A percentile compares a stretch with the other conserved stretches of the same genome.
These are phyloP conservation scores for Microbotryum silenes-acaulis DNA, from an alignment of 1,284 basidiomycete genomes.

Conservation along the genomic window DNA sequence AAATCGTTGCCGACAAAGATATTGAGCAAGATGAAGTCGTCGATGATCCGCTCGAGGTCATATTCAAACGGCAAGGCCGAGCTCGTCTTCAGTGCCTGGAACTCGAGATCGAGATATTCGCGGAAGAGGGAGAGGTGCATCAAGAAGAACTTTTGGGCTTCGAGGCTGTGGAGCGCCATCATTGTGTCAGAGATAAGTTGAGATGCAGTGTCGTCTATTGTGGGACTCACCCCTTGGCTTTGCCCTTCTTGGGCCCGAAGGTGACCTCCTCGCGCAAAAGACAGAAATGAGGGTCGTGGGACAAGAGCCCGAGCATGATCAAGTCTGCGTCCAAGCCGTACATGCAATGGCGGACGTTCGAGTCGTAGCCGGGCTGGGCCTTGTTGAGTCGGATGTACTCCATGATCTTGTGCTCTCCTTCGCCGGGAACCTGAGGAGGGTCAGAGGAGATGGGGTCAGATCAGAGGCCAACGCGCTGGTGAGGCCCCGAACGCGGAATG, in stretches of 20 bases:
- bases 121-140: constrained; percentile 89
- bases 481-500: constrained; percentile 11
- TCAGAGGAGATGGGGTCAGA: background rate
- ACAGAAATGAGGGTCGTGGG: constrained; percentile 98
- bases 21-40: constrained; percentile 93
- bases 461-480: background rate
- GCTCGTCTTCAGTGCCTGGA: constrained; percentile 47
- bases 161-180: constrained; percentile 50
- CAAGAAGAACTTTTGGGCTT: constrained; percentile 87
- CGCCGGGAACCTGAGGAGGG: constrained; percentile 62
- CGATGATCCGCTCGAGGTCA: constrained; percentile 85
- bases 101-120: constrained; percentile 95
- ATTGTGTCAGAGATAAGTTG: background rate
- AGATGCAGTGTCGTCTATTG: constrained; percentile 28
- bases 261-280: constrained; percentile 95
- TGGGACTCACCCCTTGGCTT: constrained; percentile 53
- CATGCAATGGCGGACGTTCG: constrained; percentile 89
- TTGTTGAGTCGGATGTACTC: constrained; percentile 93
- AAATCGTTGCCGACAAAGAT: constrained; percentile 98
- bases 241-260: constrained; percentile 76
- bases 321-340: constrained; percentile 98
- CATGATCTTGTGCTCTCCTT: constrained; percentile 99
- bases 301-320: constrained; percentile 94
- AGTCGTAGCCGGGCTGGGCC: constrained; percentile 89
- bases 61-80: constrained; percentile 59